These are phyloP conservation scores for Lipomyces yamadae DNA, from an alignment of 805 yeast species.

Conservation along the genomic window DNA sequence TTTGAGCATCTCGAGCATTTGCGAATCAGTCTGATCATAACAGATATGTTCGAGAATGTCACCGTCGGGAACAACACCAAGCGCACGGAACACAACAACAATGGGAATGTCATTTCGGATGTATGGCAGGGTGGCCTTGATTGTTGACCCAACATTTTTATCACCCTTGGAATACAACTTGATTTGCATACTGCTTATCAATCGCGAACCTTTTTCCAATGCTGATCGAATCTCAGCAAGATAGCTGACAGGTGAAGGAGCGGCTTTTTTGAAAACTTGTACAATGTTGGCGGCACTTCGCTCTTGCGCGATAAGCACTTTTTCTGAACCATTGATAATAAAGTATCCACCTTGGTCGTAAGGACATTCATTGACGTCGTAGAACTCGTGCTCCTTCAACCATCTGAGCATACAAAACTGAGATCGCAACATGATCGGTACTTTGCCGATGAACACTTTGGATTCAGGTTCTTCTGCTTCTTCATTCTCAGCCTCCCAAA, in stretches of 20 bases:
- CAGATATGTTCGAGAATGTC: conserved; percentile 98
- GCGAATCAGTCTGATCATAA: conserved; percentile 98
- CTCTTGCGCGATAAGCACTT: conserved; percentile 97
- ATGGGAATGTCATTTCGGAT: conserved; percentile 97
- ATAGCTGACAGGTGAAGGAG: conserved; percentile 94
- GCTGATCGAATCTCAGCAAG: conserved; percentile 97
- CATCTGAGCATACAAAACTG: conserved; percentile 93
- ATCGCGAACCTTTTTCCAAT: conserved; percentile 93
- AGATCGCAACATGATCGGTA: conserved; percentile 96
- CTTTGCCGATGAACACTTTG: conserved; percentile 91
- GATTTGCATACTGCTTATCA: conserved; percentile 91
- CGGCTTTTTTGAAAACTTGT: conserved; percentile 96
- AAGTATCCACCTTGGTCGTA: conserved; percentile 99
- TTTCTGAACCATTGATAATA: conserved; percentile 97
- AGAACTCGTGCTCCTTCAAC: conserved; percentile 88
- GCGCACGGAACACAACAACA: conserved; percentile 94
- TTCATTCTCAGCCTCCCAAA: conserved; percentile 62
- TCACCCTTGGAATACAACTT: conserved; percentile 83
- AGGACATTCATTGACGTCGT: conserved; percentile 96
- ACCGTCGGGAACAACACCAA: conserved; percentile 99
- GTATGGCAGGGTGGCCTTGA: conserved; percentile 94
- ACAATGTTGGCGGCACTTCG: conserved; percentile 98
- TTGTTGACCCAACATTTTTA: conserved; percentile 73
- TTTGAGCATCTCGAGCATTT: conserved; percentile 97
- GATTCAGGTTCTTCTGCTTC: conserved; percentile 70